These are phyloP conservation scores for Aspergillus uvarum DNA, from an alignment of 2,329 filamentous ascomycete species.

Conservation along the genomic window DNA sequence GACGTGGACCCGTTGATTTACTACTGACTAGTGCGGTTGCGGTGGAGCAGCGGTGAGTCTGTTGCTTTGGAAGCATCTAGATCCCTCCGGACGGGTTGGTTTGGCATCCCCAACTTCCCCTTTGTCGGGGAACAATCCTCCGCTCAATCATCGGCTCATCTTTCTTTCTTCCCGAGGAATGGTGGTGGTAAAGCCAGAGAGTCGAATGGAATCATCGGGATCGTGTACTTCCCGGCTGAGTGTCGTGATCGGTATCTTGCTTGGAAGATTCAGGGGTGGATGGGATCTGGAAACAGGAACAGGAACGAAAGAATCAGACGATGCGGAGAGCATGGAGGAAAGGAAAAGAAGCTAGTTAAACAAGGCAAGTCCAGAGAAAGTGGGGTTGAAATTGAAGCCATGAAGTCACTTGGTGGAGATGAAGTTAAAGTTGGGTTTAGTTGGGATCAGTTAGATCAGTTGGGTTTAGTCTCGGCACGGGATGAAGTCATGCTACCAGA, in stretches of 20 bases:
- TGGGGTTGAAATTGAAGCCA: neutral
- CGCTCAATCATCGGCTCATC: neutral
- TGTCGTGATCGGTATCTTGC: neutral
- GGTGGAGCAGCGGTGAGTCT: neutral
- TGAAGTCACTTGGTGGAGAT: neutral
- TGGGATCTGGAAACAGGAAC: neutral
- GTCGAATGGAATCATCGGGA: neutral
- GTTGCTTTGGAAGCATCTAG: neutral
- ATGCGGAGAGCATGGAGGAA: neutral
- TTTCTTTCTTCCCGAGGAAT: neutral
- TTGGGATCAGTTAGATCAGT: too few species aligned
- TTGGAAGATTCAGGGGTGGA: too few species aligned
- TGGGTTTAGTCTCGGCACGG: neutral
- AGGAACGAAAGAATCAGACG: neutral
- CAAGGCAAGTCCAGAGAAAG: neutral
- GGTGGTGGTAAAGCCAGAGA: neutral
- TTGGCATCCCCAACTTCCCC: neutral
- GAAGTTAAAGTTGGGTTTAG: neutral
- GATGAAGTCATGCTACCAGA: neutral
- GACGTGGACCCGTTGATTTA: neutral
- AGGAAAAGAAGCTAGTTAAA: neutral
- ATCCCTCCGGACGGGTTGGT: neutral
- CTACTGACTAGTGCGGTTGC: neutral
- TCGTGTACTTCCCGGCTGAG: neutral
- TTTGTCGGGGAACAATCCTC: neutral